A percentile compares a stretch with the other conserved stretches of the same genome.
phyloP scores from a whole-genome alignment of 1,284 basidiomycete genomes.

The Heterobasidion occidentale region DNA sequence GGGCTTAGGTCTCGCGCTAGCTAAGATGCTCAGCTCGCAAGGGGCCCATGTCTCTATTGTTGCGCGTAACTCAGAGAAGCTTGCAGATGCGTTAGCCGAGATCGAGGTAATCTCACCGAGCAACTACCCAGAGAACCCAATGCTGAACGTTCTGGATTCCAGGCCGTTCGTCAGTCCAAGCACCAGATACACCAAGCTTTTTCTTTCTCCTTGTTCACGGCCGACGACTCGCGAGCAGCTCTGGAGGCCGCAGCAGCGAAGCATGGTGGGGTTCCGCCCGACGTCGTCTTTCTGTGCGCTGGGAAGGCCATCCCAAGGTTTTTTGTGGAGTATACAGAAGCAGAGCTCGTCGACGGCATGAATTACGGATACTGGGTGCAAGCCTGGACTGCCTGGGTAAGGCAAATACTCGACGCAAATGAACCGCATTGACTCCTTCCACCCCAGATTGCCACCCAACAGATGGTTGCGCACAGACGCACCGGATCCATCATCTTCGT shows the following conservation, averaged over 20 bases:
- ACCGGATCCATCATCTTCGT: constrained; percentile 2
- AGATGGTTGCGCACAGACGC: constrained; percentile 3
- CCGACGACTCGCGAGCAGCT: background rate
- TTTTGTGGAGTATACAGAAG: constrained; percentile 3
- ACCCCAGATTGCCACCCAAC: background rate
- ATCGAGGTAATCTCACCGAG: constrained; percentile 40
- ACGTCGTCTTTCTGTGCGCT: constrained; percentile 3
- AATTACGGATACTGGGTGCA: constrained; percentile 2
- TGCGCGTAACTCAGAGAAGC: constrained; percentile 57
- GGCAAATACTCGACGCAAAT: background rate
- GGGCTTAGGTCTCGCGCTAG: constrained; percentile 72
- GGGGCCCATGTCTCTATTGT: constrained; percentile 83
- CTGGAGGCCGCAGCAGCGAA: background rate
- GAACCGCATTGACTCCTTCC: background rate
- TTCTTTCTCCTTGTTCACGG: constrained; percentile 1
- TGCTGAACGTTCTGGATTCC: background rate
- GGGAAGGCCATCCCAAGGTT: constrained; percentile 1
- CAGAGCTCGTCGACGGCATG: constrained; percentile 1
- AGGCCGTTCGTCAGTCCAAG: background rate
- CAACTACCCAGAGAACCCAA: background rate
- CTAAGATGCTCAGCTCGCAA: constrained; percentile 53
- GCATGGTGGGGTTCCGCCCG: constrained; percentile 1
- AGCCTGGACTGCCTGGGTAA: constrained; percentile 3
- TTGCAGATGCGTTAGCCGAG: constrained; percentile 48
- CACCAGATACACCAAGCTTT: constrained; percentile 1